phyloP scores from a whole-genome alignment of 495 filamentous ascomycete genomes.

The Talaromyces liani region DNA sequence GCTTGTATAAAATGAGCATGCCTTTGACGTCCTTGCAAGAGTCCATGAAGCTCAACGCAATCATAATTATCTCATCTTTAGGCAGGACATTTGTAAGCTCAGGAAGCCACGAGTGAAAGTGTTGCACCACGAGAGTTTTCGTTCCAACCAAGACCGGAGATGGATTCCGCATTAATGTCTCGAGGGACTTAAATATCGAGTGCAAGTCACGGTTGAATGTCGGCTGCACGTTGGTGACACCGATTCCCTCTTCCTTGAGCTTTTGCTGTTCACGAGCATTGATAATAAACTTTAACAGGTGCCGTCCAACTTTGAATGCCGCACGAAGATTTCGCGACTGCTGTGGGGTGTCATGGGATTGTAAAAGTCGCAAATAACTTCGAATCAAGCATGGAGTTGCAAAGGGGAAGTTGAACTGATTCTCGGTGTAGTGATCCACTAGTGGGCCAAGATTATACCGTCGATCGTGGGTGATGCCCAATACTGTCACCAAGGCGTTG shows the following conservation, averaged over 20 bases:
- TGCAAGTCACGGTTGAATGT: conserved; percentile 79
- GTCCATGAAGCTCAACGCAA: conserved; percentile 90
- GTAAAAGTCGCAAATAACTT: conserved; percentile 75
- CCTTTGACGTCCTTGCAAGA: conserved; percentile 83
- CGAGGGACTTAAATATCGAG: conserved; percentile 81
- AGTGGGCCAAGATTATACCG: conserved; percentile 85
- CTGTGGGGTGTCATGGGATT: conserved; percentile 69
- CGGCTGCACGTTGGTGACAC: conserved; percentile 67
- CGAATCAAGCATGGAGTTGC: conserved; percentile 85
- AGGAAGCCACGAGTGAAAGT: conserved; percentile 94
- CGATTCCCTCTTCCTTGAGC: conserved; percentile 80
- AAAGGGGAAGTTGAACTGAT: conserved; percentile 86
- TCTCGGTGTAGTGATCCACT: conserved; percentile 87
- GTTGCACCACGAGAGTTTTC: conserved; percentile 90
- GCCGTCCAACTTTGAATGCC: conserved; percentile 89
- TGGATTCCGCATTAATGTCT: conserved; percentile 78
- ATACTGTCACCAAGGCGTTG: conserved; percentile 76
- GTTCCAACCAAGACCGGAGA: conserved; percentile 84
- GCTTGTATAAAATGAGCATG: conserved; percentile 88
- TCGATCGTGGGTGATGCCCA: conserved; percentile 91
- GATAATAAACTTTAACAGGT: conserved; percentile 92
- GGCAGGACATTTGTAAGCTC: conserved; percentile 71
- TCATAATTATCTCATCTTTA: conserved; percentile 78
- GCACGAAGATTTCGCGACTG: conserved; percentile 78
- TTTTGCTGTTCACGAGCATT: conserved; percentile 82